Base-by-base conservation (phyloP, 2,329 filamentous ascomycete species). In the Pleoardoris graminearum region DNA sequence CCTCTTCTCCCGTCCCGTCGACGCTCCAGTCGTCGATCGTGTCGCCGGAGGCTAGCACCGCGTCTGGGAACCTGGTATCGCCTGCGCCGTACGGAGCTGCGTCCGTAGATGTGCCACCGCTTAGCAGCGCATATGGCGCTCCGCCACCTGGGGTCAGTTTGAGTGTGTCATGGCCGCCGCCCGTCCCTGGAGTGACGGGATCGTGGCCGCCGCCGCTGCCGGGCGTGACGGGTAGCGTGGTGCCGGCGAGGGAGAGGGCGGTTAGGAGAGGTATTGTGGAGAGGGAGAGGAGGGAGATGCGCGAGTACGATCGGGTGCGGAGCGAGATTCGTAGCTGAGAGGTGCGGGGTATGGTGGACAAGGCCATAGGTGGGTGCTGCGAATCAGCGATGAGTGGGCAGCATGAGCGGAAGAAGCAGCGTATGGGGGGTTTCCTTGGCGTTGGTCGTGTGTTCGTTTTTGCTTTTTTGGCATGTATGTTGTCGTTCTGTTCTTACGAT, bases 181-280 rank as follows among this genome's bases (percentile, higher is more conserved):
- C 36, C 3, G 1, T 52, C 4, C 43, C 50, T 10, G 50, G 50
- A 11, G 42, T 52, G 11, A 48, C 37, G 3, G 32, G 36, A 6
- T 3, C 14, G 11, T 45, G 38, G 45, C 33, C 51, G 6, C 45
- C 51, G 3, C 19, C 41, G 10, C 14, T 49, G 21, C 51, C 47
- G 2, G 29, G 27, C 25, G 49, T 44, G 7, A 37, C 44, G 21
- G 17, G 22, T 16, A 37, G n/a, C 16, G 7, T 21, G 30, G 8
- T 7, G 30, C 7, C n/a, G 17, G 7, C 22, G 36, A 55, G 27
- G 30, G 36, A 23, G n/a, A 16, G 12, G 41, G 39, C 27, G 25
- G 10, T 37, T 19, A 46, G 50, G 39, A 22, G 29, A 35, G 48
- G 5, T 14, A 35, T 29, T 17, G 37, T 25, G 10, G n/a, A 17